phyloP scores from a whole-genome alignment of 257 asterid species.

The Schizonepeta tenuifolia region DNA sequence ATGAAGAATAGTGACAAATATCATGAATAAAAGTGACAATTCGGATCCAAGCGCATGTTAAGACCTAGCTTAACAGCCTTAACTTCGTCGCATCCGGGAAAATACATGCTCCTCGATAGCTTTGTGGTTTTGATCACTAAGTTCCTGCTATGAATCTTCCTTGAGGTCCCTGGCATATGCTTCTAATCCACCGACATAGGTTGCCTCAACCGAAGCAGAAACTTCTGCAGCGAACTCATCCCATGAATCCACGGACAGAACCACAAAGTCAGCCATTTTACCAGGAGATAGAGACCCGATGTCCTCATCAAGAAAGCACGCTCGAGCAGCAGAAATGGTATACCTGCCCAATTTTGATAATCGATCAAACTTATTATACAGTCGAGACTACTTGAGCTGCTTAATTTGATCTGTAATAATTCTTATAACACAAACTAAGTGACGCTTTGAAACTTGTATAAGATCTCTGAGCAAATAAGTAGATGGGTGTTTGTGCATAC shows the following conservation, averaged over 20 bases:
- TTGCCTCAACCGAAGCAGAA: slow-evolving; percentile 67
- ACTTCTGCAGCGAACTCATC: slow-evolving; percentile 55
- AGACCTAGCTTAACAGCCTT: too few relatives aligned
- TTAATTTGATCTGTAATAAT: background rate
- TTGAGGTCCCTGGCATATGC: slow-evolving; percentile 51
- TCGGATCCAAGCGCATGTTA: too few relatives aligned
- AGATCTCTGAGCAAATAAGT: slow-evolving; percentile 11
- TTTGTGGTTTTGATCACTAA: background rate
- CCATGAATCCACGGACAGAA: slow-evolving; percentile 77
- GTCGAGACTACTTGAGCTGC: background rate
- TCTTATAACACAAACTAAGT: background rate
- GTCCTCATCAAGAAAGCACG: slow-evolving; percentile 82
- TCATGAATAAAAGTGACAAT: too few relatives aligned
- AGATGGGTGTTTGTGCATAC: slow-evolving; percentile 41
- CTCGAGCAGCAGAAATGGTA: slow-evolving; percentile 88
- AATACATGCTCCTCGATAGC: background rate
- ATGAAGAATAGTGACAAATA: too few relatives aligned
- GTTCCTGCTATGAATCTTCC: slow-evolving; percentile 8
- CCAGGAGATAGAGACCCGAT: slow-evolving; percentile 86
- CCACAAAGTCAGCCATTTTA: slow-evolving; percentile 88
- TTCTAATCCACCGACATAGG: slow-evolving; percentile 74
- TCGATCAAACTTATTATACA: background rate
- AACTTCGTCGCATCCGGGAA: too few relatives aligned
- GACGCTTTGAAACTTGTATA: background rate
- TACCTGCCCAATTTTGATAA: slow-evolving; percentile 47